phyloP scores from a whole-genome alignment of 2,329 filamentous ascomycete genomes.

The Cordyceps farinosa region DNA sequence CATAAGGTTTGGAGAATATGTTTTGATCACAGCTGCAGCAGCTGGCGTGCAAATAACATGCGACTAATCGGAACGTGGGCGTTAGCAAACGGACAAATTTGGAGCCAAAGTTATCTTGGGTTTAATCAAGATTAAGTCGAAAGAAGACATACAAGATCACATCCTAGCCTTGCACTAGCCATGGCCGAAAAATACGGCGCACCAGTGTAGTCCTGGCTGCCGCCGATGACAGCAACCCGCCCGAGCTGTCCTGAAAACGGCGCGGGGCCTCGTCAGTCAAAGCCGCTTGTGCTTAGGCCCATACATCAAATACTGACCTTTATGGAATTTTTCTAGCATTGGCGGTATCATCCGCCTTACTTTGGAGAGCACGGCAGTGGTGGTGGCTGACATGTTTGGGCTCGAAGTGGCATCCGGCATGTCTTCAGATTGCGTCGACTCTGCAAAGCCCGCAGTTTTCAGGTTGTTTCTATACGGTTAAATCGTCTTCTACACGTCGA shows the following conservation, averaged over 20 bases:
- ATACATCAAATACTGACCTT: constrained; percentile 55
- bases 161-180: constrained; percentile 86
- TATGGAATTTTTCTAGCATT: constrained; percentile 93
- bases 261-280: background rate
- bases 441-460: background rate
- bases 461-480: background rate
- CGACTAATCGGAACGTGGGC: constrained; percentile 47
- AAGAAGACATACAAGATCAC: constrained; percentile 68
- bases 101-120: background rate
- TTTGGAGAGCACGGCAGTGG: constrained; percentile 72
- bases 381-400: constrained; percentile 60
- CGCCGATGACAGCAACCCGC: constrained; percentile 88
- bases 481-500: background rate
- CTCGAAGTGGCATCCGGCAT: constrained; percentile 11
- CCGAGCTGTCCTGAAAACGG: constrained; percentile 76
- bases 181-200: constrained; percentile 98
- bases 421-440: constrained; percentile 6
- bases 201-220: constrained; percentile 93
- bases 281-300: background rate
- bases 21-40: constrained; percentile 87
- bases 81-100: background rate
- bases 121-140: background rate
- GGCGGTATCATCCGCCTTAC: constrained; percentile 90
- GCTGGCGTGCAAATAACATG: constrained; percentile 94
- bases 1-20: constrained; percentile 97